Evolutionary conservation across 2,329 filamentous ascomycete species (phyloP).

Genomic region (Chlorencoelia australis): DNA sequence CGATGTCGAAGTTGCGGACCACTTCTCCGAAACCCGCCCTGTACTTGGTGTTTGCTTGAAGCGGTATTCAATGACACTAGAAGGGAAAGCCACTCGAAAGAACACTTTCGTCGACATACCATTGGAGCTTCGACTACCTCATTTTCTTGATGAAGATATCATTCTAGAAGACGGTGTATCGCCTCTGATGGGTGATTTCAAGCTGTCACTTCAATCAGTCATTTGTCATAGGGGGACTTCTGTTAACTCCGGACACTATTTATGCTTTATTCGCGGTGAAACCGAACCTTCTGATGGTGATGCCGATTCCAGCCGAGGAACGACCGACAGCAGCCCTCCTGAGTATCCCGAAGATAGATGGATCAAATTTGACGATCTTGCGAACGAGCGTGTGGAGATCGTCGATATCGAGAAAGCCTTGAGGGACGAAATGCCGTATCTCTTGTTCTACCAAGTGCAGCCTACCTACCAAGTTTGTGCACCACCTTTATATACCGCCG

Average conservation of each 20-base stretch:
- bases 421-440: constrained; percentile 81
- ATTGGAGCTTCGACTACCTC: constrained; percentile 69
- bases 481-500: constrained; percentile 48
- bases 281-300: constrained; percentile 51
- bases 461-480: constrained; percentile 57
- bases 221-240: constrained; percentile 86
- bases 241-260: constrained; percentile 82
- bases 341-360: constrained; percentile 66
- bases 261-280: constrained; percentile 73
- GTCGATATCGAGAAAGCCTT: constrained; percentile 72
- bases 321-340: constrained; percentile 39
- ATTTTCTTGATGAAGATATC: constrained; percentile 77
- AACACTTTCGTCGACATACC: constrained; percentile 89
- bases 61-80: constrained; percentile 66
- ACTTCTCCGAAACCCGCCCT: constrained; percentile 73
- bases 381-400: constrained; percentile 56
- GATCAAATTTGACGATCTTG: constrained; percentile 89
- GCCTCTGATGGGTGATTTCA: constrained; percentile 77
- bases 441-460: constrained; percentile 90
- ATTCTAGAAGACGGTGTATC: constrained; percentile 50
- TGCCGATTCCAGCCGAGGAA: constrained; percentile 38
- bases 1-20: constrained; percentile 76
- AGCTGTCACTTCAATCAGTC: constrained; percentile 80
- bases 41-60: constrained; percentile 91
- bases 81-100: constrained; percentile 59